Evolutionary conservation across 1,284 basidiomycete genomes (phyloP), one percentile per base, ranked within the genome.

Genomic region (Moesziomyces sp.): DNA sequence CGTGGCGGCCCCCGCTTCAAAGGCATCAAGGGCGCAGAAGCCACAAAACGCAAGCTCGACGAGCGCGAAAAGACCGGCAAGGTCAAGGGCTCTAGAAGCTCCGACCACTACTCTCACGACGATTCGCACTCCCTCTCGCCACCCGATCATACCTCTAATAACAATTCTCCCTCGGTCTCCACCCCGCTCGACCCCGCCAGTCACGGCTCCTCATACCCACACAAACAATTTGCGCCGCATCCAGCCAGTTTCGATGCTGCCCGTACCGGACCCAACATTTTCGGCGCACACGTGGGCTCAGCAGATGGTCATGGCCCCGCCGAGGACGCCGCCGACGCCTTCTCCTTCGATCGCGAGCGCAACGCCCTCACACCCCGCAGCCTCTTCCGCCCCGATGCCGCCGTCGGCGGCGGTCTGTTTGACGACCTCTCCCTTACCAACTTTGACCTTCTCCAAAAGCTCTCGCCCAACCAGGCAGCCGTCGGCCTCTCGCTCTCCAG

Each of bases 1-100:
- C 64, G 79, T 9, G 79, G 79, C 26, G 79, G 79, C 1, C 79
- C 79, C 13, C 58, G 79, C 16, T 79, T 75, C 72, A 80, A 80
- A 61, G 79, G 79, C 40, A 58, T 77, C 48, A 70, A 64, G 38
- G 78, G 77, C 21, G 65, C 66, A 10, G 77, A 76, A 23, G 76
- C 77, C 1, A 73, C 65, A 50, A 67, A 66, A 44, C 58, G 72
- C 16, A 76, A 76, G 61, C 67, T 72, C 46, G 64, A 73, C n/a
- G 66, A 74, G 40, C 66, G 72, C 21, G 72, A 74, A 26, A 65
- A 65, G 40, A 43, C 23, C 4, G 56, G 66, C 52, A 74, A 61
- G 47, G 50, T 60, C 28, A 63, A 62, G 19, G 57, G 54, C 16
- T 23, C 45, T 38, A 42, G 61, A 50, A 38, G 38, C 24, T 50